Evolutionary conservation across 352 stramenopile species (phyloP), one percentile per base, ranked within the genome.

Genomic region (Pythium oligandrum): DNA sequence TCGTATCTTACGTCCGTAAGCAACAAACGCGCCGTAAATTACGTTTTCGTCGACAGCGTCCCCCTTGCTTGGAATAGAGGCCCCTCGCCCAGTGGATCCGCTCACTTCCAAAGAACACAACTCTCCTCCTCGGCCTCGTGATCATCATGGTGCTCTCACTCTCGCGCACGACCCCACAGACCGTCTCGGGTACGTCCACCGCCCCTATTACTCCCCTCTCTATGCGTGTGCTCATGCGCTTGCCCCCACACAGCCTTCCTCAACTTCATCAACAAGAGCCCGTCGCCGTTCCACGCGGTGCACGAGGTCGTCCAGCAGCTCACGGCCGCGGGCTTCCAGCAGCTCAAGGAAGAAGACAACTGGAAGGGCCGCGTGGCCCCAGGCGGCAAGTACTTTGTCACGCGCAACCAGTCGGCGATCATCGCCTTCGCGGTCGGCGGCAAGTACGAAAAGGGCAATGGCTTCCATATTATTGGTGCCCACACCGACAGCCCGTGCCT

Each of bases 371-470:
- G 50, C 17, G 56, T 97, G 17, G 48, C 75, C 42, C 71, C 77
- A 4, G 78, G 85, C 39, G 96, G 96, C 52, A 98, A 98, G 72
- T 99, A 99, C 71, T 99, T 93, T 70, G 97, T 98, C 54, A 98
- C 96, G 37, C 75, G 95, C 47, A 99, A 99, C 72, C 93, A 96
- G 69, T 98, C 86, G 33, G 90, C 93, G 26, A 70, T 99, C 17
- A 70, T 83, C 32, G 96, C 96, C 30, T 99, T 99, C 66, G 79
- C 87, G 2, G 81, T 99, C 30, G 97, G 97, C 38, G 83, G 90
- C 59, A 74, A 96, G 53, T 98, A 96, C 71, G 38, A 86, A 60
- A 66, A 76, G 31, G 94, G 90, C 35, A 96, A 97, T 57, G 93
- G 92, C 38, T 98, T 98, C 75, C 93, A 98, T 62, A 88, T 99